Conservation (phyloP, 2,329 filamentous ascomycete species). For the Volutella citrinella region DNA sequence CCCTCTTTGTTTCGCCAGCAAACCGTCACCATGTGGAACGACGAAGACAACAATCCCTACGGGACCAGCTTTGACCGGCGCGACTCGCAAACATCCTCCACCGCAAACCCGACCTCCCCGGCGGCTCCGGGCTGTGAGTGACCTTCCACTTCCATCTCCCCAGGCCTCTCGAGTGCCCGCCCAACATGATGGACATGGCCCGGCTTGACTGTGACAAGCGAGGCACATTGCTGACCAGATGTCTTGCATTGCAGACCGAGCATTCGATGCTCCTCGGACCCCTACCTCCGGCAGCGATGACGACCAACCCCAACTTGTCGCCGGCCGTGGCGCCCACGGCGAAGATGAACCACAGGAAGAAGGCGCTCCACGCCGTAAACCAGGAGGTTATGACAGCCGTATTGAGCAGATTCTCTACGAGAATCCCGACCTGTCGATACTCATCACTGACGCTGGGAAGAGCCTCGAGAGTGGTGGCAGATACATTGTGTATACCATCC, state of each 20-base stretch:
- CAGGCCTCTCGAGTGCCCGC: neutral
- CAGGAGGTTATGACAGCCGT: constrained; percentile 87
- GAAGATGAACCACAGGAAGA: constrained; percentile 46
- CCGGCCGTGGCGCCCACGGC: constrained; percentile 37
- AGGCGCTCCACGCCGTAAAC: constrained; percentile 60
- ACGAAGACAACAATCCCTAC: constrained; percentile 97
- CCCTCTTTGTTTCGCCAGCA: constrained; percentile 3
- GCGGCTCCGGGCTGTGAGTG: constrained; percentile 55
- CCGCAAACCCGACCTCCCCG: constrained; percentile 63
- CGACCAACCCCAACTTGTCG: constrained; percentile 47
- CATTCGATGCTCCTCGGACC: constrained; percentile 66
- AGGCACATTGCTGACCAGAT: constrained; percentile 11
- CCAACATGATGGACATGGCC: constrained; percentile 6
- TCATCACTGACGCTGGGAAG: constrained; percentile 95
- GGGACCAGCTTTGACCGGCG: constrained; percentile 85
- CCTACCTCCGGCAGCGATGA: constrained; percentile 68
- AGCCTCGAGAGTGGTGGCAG: constrained; percentile 86
- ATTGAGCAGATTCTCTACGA: constrained; percentile 98
- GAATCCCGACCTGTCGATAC: constrained; percentile 81
- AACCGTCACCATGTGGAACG: constrained; percentile 78
- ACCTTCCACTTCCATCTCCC: constrained; percentile 4
- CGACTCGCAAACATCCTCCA: constrained; percentile 72
- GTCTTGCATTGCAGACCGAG: too few relatives aligned
- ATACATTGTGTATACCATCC: constrained; percentile 96
- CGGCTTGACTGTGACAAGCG: constrained; percentile 2